phyloP scores from a whole-genome alignment of 495 filamentous ascomycete species.

The Xylaria curta region DNA sequence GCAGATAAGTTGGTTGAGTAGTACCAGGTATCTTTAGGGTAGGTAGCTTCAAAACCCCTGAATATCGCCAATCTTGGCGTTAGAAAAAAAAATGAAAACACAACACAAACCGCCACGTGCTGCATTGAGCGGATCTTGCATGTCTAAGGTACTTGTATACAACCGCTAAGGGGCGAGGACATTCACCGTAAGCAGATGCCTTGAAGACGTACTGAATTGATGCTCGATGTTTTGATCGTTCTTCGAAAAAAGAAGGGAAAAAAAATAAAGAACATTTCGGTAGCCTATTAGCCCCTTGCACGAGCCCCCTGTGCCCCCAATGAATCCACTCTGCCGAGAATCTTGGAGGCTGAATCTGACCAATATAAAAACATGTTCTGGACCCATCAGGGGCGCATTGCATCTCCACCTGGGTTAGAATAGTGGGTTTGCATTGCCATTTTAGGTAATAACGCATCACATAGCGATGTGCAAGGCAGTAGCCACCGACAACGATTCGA shows the following conservation, averaged over 20 bases:
- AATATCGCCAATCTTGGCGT: constrained; percentile 21
- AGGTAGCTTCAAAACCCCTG: constrained; percentile 15
- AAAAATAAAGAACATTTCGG: not conserved
- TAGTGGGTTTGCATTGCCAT: not conserved
- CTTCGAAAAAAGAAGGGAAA: not conserved
- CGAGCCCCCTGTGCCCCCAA: not conserved
- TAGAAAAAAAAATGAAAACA: not conserved
- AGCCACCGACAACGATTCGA: constrained; percentile 5
- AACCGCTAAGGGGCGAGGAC: too few species aligned
- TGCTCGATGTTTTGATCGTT: not conserved
- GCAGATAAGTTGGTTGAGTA: too few species aligned
- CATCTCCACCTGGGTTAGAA: not conserved
- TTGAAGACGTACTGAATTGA: too few species aligned
- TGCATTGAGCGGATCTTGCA: not conserved
- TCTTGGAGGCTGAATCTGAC: constrained; percentile 2
- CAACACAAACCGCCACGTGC: not conserved
- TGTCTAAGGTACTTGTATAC: too few species aligned
- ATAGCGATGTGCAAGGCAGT: not conserved
- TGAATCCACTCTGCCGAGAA: constrained; percentile 17
- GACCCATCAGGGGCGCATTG: not conserved
- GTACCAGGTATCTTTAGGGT: too few species aligned
- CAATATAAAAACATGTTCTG: not conserved
- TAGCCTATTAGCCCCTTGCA: not conserved
- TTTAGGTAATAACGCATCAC: not conserved
- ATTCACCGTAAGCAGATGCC: not conserved